A percentile compares a stretch with the other conserved stretches of the same genome.
phyloP scores from a whole-genome alignment of 1,139 yeast genomes.

The Eremothecium gossypii region DNA sequence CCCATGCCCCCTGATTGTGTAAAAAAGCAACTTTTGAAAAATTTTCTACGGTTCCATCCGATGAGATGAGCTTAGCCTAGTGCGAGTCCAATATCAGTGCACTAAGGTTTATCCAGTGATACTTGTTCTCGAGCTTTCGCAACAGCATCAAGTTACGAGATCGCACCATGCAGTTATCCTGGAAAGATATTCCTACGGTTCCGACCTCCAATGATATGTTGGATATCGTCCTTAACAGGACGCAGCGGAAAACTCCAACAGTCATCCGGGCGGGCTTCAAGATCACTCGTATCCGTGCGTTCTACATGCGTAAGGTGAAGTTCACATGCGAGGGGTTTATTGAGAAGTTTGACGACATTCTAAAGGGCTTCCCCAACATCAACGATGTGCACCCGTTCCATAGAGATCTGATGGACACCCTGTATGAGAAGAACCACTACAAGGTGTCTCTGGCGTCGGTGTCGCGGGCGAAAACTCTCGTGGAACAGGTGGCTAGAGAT shows the following conservation, averaged over 20 bases:
- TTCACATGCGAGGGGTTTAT: constrained; percentile 92
- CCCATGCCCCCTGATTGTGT: background rate
- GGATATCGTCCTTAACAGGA: constrained; percentile 93
- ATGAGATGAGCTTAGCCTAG: background rate
- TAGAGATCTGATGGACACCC: constrained; percentile 93
- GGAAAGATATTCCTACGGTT: constrained; percentile 97
- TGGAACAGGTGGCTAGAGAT: constrained; percentile 94
- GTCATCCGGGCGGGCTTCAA: constrained; percentile 95
- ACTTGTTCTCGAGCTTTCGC: background rate
- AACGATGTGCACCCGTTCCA: constrained; percentile 98
- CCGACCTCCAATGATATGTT: constrained; percentile 86
- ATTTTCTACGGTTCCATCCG: background rate
- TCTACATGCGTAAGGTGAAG: constrained; percentile 95
- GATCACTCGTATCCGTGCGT: constrained; percentile 93
- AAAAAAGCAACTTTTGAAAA: background rate
- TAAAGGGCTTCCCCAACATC: constrained; percentile 88
- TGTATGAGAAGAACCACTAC: constrained; percentile 95
- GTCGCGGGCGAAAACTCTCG: constrained; percentile 84
- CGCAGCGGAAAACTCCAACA: constrained; percentile 97
- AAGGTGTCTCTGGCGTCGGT: constrained; percentile 95
- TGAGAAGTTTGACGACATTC: constrained; percentile 79
- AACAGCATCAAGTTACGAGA: background rate
- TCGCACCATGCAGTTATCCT: constrained; percentile 79
- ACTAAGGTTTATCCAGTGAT: background rate
- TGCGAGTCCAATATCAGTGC: background rate